Evolutionary conservation across 2,329 filamentous ascomycete genomes (phyloP).

Genomic region (Botrytis hyacinthi): DNA sequence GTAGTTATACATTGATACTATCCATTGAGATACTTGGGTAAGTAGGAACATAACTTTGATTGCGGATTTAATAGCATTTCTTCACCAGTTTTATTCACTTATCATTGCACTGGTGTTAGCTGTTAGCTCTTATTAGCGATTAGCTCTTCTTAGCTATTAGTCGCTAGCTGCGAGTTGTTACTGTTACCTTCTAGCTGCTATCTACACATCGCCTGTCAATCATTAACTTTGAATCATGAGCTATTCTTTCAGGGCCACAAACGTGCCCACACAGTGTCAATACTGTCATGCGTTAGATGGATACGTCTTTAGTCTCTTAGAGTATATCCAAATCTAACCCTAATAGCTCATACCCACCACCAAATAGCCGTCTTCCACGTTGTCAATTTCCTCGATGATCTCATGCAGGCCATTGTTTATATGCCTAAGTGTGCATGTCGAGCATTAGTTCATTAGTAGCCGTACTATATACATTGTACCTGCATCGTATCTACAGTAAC

Average conservation of each 20-base stretch:
- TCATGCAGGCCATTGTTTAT: not conserved
- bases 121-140: not conserved
- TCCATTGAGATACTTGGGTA: no score
- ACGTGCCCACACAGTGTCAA: not conserved
- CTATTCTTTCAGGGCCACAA: not conserved
- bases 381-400: not conserved
- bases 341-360: not conserved
- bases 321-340: not conserved
- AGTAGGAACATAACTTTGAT: no score
- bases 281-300: not conserved
- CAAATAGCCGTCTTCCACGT: slow-evolving; percentile 1
- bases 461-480: slow-evolving; percentile 2
- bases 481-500: slow-evolving; percentile 16
- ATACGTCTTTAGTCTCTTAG: not conserved
- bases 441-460: not conserved
- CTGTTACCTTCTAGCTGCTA: not conserved
- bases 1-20: not conserved
- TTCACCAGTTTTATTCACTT: not conserved
- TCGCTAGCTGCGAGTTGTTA: no score
- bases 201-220: not conserved
- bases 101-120: not conserved
- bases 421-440: not conserved
- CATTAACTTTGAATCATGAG: not conserved
- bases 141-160: not conserved
- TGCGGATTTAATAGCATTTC: not conserved